Conservation (phyloP, 2,329 filamentous ascomycete species). For the Gnomoniopsis sp. region DNA sequence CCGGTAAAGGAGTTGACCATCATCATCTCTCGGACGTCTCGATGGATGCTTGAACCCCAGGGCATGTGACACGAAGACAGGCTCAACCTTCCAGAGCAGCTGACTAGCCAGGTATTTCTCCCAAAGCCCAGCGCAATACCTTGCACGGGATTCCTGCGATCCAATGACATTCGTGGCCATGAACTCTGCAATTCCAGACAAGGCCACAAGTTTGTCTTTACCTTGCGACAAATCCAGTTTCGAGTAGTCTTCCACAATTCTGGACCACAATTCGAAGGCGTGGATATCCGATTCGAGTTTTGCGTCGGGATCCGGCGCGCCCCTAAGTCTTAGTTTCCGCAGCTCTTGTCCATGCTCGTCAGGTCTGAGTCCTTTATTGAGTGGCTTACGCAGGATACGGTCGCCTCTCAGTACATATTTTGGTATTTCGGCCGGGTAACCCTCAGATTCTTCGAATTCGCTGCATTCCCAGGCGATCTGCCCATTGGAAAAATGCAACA, state of each 20-base stretch:
- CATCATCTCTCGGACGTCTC: not conserved
- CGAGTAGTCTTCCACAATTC: slow-evolving; percentile 4
- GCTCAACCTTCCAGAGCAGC: slow-evolving; percentile 8
- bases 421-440: not conserved
- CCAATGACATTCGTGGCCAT: not conserved
- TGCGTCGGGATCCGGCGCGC: not conserved
- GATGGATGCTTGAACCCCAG: not conserved
- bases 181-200: slow-evolving; percentile 9
- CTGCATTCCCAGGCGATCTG: slow-evolving; percentile 23
- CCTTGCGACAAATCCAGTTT: not conserved
- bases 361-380: not conserved
- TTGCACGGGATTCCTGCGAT: not conserved
- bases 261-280: slow-evolving; percentile 6
- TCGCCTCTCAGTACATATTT: not conserved
- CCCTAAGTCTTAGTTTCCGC: not conserved
- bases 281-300: not conserved
- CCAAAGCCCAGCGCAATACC: slow-evolving; percentile 7
- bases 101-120: slow-evolving; percentile 1
- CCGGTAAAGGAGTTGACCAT: not conserved
- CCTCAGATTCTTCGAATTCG: slow-evolving; percentile 5
- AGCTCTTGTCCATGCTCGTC: not conserved
- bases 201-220: slow-evolving; percentile 13
- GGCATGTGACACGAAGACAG: not conserved
- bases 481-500: slow-evolving; percentile 21
- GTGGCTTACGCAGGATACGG: not conserved